A percentile compares a stretch with the other conserved stretches of the same genome.
Conservation (phyloP, 1,139 yeast species). For the Geotrichum phurueaensis region DNA sequence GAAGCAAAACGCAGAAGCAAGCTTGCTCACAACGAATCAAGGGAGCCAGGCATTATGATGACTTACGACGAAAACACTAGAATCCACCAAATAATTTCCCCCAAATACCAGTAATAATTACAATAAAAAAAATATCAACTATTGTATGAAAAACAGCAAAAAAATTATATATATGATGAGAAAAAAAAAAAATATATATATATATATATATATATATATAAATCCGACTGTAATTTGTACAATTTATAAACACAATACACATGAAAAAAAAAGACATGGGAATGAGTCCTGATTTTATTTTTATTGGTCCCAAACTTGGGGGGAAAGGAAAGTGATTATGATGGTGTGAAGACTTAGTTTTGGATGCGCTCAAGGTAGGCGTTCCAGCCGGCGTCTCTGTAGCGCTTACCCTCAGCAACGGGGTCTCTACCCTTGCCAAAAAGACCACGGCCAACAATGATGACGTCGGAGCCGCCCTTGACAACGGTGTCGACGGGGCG, state of each 20-base stretch:
- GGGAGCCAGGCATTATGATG: not conserved
- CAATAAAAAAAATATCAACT: not conserved
- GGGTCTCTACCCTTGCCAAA: conserved; percentile 97
- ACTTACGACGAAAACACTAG: not conserved
- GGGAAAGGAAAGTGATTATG: no score
- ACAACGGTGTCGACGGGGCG: conserved; percentile 84
- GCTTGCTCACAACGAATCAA: not conserved
- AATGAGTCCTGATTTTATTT: not conserved
- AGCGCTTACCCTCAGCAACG: conserved; percentile 75
- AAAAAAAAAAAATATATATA: not conserved
- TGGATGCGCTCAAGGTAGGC: conserved; percentile 46
- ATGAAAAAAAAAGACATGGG: not conserved
- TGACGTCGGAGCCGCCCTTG: conserved; percentile 79
- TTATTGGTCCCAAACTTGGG: no score
- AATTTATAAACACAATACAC: not conserved
- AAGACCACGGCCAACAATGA: conserved; percentile 95
- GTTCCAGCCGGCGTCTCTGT: conserved; percentile 89
- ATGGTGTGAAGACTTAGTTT: not conserved
- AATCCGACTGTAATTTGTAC: not conserved
- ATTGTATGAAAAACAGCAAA: not conserved
- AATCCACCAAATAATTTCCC: not conserved
- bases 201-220: no score
- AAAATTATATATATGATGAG: not conserved
- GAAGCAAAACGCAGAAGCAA: not conserved
- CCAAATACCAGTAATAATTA: not conserved